Conservation (phyloP, 2,329 filamentous ascomycete genomes). For the Epichloe bromicola region DNA sequence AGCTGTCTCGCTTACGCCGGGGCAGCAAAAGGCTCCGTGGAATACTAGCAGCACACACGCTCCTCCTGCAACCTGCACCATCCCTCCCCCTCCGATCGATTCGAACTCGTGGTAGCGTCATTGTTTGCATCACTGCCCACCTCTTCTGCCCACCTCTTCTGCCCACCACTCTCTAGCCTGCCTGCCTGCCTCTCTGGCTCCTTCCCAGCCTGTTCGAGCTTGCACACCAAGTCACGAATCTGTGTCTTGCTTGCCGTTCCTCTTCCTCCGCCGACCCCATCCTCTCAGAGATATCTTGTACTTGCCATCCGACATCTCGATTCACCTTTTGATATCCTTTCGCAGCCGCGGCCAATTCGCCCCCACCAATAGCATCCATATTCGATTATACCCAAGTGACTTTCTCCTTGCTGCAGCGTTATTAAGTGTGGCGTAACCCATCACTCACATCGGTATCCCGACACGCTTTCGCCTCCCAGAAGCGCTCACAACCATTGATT, state of each 20-base stretch:
- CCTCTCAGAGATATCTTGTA: not conserved
- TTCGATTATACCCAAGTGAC: not conserved
- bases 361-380: not conserved
- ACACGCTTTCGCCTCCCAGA: not conserved
- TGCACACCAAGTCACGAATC: not conserved
- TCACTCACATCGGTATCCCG: not conserved
- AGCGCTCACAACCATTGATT: not conserved
- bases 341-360: not conserved
- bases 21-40: not conserved
- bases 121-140: constrained; percentile 6
- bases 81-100: not conserved
- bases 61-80: not conserved
- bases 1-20: not conserved
- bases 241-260: not conserved
- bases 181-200: not conserved
- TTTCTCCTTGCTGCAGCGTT: not conserved
- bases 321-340: not conserved
- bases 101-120: constrained; percentile 4
- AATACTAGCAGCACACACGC: not conserved
- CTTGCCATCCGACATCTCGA: not conserved
- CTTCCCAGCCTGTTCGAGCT: not conserved
- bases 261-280: not conserved
- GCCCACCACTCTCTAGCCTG: not conserved
- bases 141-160: not conserved
- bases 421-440: not conserved